These are phyloP conservation scores for Castanea crenata DNA, from an alignment of 306 rosid species.

Conservation along the genomic window DNA sequence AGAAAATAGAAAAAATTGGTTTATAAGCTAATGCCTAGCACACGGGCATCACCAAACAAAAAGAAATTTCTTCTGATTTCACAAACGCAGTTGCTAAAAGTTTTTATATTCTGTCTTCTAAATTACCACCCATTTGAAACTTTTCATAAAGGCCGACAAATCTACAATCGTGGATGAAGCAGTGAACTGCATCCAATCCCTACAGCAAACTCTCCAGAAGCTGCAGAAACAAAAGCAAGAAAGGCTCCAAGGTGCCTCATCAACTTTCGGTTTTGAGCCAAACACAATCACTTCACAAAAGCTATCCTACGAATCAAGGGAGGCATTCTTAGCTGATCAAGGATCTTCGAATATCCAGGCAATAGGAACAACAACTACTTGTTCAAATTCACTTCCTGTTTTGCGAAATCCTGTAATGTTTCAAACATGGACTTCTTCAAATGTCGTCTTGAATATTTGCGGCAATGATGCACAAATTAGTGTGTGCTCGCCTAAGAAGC, in stretches of 20 bases:
- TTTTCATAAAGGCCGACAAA: constrained; percentile 47
- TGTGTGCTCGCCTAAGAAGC: constrained; percentile 45
- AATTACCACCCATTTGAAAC: not conserved
- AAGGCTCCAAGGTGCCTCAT: constrained; percentile 21
- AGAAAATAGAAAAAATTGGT: too few species aligned
- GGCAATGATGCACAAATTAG: constrained; percentile 66
- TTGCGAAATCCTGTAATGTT: constrained; percentile 12
- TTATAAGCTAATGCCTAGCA: not conserved
- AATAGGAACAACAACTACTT: constrained; percentile 1
- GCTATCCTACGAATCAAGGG: constrained; percentile 28
- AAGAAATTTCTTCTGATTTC: not conserved
- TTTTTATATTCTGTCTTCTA: not conserved
- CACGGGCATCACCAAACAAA: too few species aligned
- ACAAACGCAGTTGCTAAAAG: not conserved
- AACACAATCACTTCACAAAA: constrained; percentile 5
- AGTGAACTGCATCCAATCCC: constrained; percentile 43
- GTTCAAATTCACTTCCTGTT: constrained; percentile 12
- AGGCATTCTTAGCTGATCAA: constrained; percentile 36
- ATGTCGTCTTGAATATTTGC: constrained; percentile 49
- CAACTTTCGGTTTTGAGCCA: constrained; percentile 2
- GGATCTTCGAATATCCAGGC: constrained; percentile 24
- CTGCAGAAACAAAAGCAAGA: constrained; percentile 54
- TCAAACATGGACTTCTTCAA: constrained; percentile 53
- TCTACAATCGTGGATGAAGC: constrained; percentile 76
- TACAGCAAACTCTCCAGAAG: constrained; percentile 36